Evolutionary conservation across 2,329 filamentous ascomycete species (phyloP), one percentile per base, ranked within the genome.

Genomic region (Neofusicoccum parvum): DNA sequence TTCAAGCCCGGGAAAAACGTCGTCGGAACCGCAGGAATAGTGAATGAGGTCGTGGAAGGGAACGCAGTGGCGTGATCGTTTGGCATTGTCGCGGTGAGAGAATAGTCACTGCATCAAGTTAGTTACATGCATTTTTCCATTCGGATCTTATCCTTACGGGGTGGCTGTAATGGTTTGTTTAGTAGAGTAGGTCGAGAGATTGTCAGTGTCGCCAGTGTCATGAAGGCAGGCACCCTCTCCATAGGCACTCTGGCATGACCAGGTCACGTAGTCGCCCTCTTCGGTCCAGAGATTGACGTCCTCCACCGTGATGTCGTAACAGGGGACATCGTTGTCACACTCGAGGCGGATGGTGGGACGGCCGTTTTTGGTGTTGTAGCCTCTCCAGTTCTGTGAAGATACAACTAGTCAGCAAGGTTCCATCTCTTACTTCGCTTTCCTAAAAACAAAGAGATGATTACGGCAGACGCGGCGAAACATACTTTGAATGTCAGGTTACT

Each of bases 401-500:
- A 48, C n/a, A 17, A 20, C 1, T 0, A n/a, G 12, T 51, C 49
- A 51, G 49, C 36, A 14, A 23, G 7, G 20, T 23, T 23, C 20
- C 20, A 48, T 7, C 20, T n/a, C 45, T n/a, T 11, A 48, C 15
- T n/a, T n/a, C 15, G 7, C 15, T 48, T 48, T 15, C 20, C 20
- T 23, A 3, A n/a, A n/a, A n/a, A n/a, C n/a, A n/a, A n/a, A n/a
- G n/a, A n/a, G n/a, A n/a, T 23, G 2, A 23, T 23, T 23, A 23
- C 20, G 20, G 20, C 2, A 23, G 20, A 5, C 7, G 45, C 45
- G 7, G 20, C 3, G 14, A n/a, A 3, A 45, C 39, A n/a, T 46
- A 39, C 54, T 39, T 59, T 59, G 20, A 59, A 59, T 2, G 54
- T 59, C 37, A 59, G n/a, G 14, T 59, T 59, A 20, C 54, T 59